These are phyloP conservation scores for Omphalotus olearius DNA, from an alignment of 1,284 basidiomycete species.

Conservation along the genomic window DNA sequence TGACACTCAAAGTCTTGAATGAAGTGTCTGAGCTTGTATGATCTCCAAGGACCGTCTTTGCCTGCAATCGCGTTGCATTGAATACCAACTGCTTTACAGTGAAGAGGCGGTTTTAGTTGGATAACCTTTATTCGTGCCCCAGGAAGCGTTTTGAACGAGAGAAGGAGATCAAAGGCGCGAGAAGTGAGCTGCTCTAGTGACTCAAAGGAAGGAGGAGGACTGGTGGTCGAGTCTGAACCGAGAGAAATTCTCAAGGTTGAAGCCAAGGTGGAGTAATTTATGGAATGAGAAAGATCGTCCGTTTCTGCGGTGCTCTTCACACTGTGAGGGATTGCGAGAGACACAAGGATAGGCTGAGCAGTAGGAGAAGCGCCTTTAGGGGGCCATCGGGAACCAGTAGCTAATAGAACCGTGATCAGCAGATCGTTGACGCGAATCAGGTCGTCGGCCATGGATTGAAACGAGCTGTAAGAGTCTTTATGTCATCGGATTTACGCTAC, in stretches of 20 bases:
- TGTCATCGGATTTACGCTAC: too few species aligned
- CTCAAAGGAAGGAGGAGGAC: constrained; percentile 24
- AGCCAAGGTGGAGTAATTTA: constrained; percentile 54
- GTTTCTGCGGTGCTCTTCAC: constrained; percentile 45
- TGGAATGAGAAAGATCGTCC: constrained; percentile 56
- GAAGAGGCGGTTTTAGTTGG: constrained; percentile 51
- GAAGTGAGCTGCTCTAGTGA: constrained; percentile 40
- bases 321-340: constrained; percentile 53
- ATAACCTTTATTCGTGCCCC: constrained; percentile 33
- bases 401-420: constrained; percentile 33
- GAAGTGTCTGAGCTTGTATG: constrained; percentile 27
- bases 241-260: constrained; percentile 21
- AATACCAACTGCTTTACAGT: constrained; percentile 45
- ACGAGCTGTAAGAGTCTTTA: too few species aligned
- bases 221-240: constrained; percentile 11
- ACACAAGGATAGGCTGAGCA: constrained; percentile 57
- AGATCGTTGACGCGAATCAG: constrained; percentile 47
- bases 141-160: constrained; percentile 29
- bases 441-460: constrained; percentile 22
- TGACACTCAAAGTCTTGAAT: constrained; percentile 52
- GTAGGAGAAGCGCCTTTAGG: constrained; percentile 24
- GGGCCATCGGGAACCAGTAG: constrained; percentile 41
- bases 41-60: constrained; percentile 22
- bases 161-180: constrained; percentile 39
- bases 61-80: constrained; percentile 29